Evolutionary conservation across 805 yeast genomes (phyloP).

Genomic region (Schizosaccharomyces lindneri): DNA sequence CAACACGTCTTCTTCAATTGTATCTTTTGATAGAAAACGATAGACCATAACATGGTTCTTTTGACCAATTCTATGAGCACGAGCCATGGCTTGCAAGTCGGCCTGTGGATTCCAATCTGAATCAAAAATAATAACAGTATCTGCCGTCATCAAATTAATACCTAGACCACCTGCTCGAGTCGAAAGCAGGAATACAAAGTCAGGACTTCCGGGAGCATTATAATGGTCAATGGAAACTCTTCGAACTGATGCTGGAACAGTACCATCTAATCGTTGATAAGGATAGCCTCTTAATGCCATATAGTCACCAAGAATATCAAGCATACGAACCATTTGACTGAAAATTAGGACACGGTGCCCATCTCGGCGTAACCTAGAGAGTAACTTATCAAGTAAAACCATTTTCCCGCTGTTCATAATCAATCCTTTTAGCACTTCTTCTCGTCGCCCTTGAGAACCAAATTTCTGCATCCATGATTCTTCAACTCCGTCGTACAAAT

Average conservation of each 20-base stretch:
- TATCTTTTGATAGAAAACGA: slow-evolving; percentile 90
- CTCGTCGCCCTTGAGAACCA: slow-evolving; percentile 30
- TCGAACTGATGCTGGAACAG: slow-evolving; percentile 80
- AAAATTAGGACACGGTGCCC: slow-evolving; percentile 91
- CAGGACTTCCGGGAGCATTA: slow-evolving; percentile 79
- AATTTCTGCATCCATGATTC: slow-evolving; percentile 48
- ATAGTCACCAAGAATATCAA: slow-evolving; percentile 87
- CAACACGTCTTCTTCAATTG: slow-evolving; percentile 89
- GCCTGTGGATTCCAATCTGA: slow-evolving; percentile 99
- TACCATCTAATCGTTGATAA: slow-evolving; percentile 89
- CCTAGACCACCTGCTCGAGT: slow-evolving; percentile 99
- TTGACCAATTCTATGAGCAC: slow-evolving; percentile 99
- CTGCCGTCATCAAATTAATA: slow-evolving; percentile 96
- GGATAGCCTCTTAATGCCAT: slow-evolving; percentile 62
- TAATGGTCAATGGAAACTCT: slow-evolving; percentile 88
- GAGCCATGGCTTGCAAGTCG: slow-evolving; percentile 96
- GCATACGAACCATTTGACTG: slow-evolving; percentile 90
- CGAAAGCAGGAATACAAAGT: slow-evolving; percentile 67
- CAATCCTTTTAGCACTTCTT: slow-evolving; percentile 63
- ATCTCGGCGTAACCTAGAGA: slow-evolving; percentile 64
- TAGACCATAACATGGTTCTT: slow-evolving; percentile 94
- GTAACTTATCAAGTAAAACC: slow-evolving; percentile 78
- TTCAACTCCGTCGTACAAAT: slow-evolving; percentile 81
- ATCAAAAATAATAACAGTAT: slow-evolving; percentile 90
- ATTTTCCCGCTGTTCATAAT: slow-evolving; percentile 96